phyloP scores from a whole-genome alignment of 768 basidiomycete species.

The Lentinula sp. region DNA sequence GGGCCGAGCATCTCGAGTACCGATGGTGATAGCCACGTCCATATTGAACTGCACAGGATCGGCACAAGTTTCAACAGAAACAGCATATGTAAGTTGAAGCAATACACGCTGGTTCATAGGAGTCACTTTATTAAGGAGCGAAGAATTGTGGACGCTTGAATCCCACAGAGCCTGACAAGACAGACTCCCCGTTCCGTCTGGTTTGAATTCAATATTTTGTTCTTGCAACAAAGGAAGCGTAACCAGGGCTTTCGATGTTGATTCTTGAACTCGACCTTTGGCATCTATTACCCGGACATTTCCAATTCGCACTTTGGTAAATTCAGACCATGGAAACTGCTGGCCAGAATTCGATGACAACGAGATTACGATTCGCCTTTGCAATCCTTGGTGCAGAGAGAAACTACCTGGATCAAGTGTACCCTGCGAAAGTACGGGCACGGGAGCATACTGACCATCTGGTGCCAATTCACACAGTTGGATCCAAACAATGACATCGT shows the following conservation, averaged over 20 bases:
- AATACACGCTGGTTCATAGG: constrained; percentile 72
- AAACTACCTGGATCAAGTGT: constrained; percentile 80
- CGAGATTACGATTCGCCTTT: constrained; percentile 71
- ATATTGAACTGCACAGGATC: constrained; percentile 86
- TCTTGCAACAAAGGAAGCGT: constrained; percentile 72
- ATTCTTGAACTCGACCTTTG: constrained; percentile 77
- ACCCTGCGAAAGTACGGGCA: constrained; percentile 74
- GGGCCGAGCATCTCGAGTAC: constrained; percentile 77
- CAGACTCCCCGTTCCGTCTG: constrained; percentile 77
- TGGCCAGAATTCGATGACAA: constrained; percentile 85
- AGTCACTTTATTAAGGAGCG: constrained; percentile 82
- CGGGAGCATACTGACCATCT: constrained; percentile 78
- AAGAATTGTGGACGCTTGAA: constrained; percentile 83
- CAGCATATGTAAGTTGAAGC: constrained; percentile 68
- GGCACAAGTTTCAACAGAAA: constrained; percentile 77
- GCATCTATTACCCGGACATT: constrained; percentile 81
- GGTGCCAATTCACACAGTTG: constrained; percentile 84
- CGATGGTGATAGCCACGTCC: constrained; percentile 83
- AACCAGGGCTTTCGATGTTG: constrained; percentile 62
- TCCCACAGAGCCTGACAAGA: constrained; percentile 83
- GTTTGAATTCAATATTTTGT: constrained; percentile 66
- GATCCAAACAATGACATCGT: constrained; percentile 87
- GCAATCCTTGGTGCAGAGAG: constrained; percentile 88
- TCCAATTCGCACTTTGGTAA: constrained; percentile 72
- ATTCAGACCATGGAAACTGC: constrained; percentile 82